These are phyloP conservation scores for Exserohilum turcica DNA, from an alignment of 2,329 filamentous ascomycete genomes.

Conservation along the genomic window DNA sequence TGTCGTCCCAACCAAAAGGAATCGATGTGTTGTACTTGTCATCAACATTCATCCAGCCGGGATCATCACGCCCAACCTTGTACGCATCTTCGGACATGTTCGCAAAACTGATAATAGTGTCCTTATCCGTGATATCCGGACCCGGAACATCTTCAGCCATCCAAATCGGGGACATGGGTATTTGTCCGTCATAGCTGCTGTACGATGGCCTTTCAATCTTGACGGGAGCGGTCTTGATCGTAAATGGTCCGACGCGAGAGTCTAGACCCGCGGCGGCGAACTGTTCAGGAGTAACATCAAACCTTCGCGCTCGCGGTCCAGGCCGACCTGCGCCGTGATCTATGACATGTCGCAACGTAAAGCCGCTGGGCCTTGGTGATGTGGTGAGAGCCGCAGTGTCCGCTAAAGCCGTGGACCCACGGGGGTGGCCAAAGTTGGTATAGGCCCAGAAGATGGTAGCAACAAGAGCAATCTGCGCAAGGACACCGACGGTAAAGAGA, in stretches of 20 bases:
- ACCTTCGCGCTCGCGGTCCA: slow-evolving; percentile 39
- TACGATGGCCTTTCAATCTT: slow-evolving; percentile 38
- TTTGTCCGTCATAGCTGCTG: slow-evolving; percentile 25
- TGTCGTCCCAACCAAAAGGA: slow-evolving; percentile 47
- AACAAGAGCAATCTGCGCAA: slow-evolving; percentile 32
- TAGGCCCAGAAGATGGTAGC: slow-evolving; percentile 22
- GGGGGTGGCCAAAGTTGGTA: slow-evolving; percentile 10
- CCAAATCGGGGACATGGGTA: slow-evolving; percentile 40
- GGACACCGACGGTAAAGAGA: slow-evolving; percentile 20
- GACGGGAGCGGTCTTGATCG: slow-evolving; percentile 35
- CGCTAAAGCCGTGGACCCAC: slow-evolving; percentile 13
- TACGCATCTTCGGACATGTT: slow-evolving; percentile 47
- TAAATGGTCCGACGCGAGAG: slow-evolving; percentile 37
- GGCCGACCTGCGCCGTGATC: slow-evolving; percentile 44
- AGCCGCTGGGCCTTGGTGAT: slow-evolving; percentile 13
- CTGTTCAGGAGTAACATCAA: slow-evolving; percentile 37
- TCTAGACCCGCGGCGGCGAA: slow-evolving; percentile 28
- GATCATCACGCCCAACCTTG: slow-evolving; percentile 39
- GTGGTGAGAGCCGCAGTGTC: slow-evolving; percentile 4
- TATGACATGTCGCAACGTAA: slow-evolving; percentile 40
- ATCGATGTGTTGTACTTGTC: slow-evolving; percentile 37
- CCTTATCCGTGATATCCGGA: slow-evolving; percentile 42
- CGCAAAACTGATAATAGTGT: slow-evolving; percentile 42
- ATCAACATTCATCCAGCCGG: slow-evolving; percentile 44
- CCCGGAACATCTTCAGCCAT: slow-evolving; percentile 36